A percentile compares a stretch with the other conserved stretches of the same genome.
Conservation (phyloP, 2,329 filamentous ascomycete species). For the Didymella keratinophila region DNA sequence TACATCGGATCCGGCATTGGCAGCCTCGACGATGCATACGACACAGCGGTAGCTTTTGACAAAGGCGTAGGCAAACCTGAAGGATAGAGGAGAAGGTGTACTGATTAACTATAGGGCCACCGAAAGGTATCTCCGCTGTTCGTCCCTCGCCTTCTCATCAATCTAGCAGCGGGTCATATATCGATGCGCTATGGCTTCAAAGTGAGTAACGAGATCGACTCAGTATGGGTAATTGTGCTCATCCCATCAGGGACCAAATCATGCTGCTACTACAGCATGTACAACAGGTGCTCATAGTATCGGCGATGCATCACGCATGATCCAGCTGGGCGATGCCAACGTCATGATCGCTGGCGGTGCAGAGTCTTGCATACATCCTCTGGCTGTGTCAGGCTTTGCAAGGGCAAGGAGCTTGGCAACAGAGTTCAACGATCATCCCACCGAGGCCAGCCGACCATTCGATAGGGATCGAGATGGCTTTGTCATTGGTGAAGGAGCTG, state of each 20-base stretch:
- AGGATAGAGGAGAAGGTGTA: too few species aligned
- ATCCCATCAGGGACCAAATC: constrained; percentile 94
- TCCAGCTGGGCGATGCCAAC: constrained; percentile 88
- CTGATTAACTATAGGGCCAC: constrained; percentile 70
- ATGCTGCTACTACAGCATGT: constrained; percentile 91
- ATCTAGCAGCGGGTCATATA: constrained; percentile 91
- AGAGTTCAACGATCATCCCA: constrained; percentile 75
- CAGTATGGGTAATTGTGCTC: too few species aligned
- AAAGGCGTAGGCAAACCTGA: constrained; percentile 65
- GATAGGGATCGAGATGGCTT: constrained; percentile 83
- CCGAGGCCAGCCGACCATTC: constrained; percentile 82
- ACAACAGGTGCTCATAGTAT: constrained; percentile 96
- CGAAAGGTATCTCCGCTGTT: constrained; percentile 93
- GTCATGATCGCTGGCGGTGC: constrained; percentile 97
- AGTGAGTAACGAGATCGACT: constrained; percentile 52
- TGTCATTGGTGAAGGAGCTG: constrained; percentile 91
- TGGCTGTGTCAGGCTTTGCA: constrained; percentile 91
- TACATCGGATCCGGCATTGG: constrained; percentile 96
- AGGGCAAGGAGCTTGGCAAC: constrained; percentile 86
- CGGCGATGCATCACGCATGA: constrained; percentile 91
- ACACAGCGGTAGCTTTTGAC: constrained; percentile 79
- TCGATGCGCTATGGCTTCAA: constrained; percentile 90
- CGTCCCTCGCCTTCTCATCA: constrained; percentile 91
- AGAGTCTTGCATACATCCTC: constrained; percentile 93
- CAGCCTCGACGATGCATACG: constrained; percentile 88